A percentile compares a stretch with the other conserved stretches of the same genome.
Conservation (phyloP, 495 filamentous ascomycete genomes). For the Talaromyces ruber region DNA sequence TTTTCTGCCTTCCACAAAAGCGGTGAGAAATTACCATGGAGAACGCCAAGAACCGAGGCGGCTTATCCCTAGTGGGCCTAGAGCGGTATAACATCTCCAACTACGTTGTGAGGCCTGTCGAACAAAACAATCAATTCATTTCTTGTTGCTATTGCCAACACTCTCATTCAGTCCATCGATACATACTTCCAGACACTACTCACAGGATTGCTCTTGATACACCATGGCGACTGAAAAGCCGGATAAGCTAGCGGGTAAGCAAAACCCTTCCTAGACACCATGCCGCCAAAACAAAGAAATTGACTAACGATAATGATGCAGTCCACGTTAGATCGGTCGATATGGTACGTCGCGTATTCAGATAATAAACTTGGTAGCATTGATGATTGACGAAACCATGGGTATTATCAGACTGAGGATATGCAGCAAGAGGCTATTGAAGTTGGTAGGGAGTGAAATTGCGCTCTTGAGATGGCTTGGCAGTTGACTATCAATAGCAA, state of each 20-base stretch:
- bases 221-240: slow-evolving; percentile 35
- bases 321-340: slow-evolving; percentile 95
- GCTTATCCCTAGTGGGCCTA: not conserved
- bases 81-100: not conserved
- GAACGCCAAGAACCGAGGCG: not conserved
- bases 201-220: not conserved
- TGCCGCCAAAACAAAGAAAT: not conserved
- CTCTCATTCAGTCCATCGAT: not conserved
- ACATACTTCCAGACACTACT: not conserved
- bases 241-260: slow-evolving; percentile 64
- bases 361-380: not conserved
- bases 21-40: slow-evolving; percentile 17
- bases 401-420: slow-evolving; percentile 67
- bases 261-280: not conserved
- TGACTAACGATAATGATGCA: slow-evolving; percentile 24
- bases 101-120: not conserved
- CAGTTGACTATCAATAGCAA: slow-evolving; percentile 48
- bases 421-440: slow-evolving; percentile 94
- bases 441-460: slow-evolving; percentile 57
- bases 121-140: not conserved
- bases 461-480: slow-evolving; percentile 3
- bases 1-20: slow-evolving; percentile 17
- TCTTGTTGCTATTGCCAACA: not conserved
- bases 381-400: not conserved
- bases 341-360: slow-evolving; percentile 58